Percentiles rank a stretch among this genome's conserved stretches.
Evolutionary conservation across 139 green algal species (phyloP).

Genomic region (Chlamydomonas urium): DNA sequence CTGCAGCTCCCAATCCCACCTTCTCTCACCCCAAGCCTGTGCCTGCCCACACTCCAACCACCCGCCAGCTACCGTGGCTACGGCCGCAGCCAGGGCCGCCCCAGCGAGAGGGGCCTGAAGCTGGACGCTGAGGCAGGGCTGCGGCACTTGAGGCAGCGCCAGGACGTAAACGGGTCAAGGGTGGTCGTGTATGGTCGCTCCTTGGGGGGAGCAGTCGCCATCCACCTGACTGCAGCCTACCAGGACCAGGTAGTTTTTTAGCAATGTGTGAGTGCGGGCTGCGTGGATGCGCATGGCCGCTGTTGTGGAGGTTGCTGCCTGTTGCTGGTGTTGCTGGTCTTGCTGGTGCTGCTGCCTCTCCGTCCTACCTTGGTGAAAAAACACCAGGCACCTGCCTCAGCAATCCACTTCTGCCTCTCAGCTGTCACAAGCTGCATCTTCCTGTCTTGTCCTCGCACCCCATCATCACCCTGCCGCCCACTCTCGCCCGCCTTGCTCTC

Average conservation of each 20-base stretch:
- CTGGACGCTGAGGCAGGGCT: constrained; percentile 66
- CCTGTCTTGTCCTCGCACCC: neutral
- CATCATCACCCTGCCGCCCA: neutral
- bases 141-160: constrained; percentile 41
- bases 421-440: too few species aligned
- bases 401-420: too few species aligned
- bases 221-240: constrained; percentile 58
- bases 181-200: constrained; percentile 78
- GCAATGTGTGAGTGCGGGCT: neutral
- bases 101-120: constrained; percentile 69
- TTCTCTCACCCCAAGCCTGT: too few species aligned
- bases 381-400: too few species aligned
- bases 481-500: neutral
- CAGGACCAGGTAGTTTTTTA: constrained; percentile 38
- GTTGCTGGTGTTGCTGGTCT: neutral
- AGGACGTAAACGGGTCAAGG: constrained; percentile 45
- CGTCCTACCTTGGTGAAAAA: too few species aligned
- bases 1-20: too few species aligned
- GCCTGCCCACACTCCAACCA: too few species aligned
- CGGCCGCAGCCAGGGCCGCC: constrained; percentile 60
- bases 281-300: neutral
- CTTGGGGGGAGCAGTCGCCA: constrained; percentile 78
- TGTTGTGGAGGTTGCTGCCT: neutral
- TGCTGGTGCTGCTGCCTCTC: neutral
- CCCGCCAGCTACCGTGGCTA: constrained; percentile 79